A percentile compares a stretch with the other conserved stretches of the same genome.
phyloP scores from a whole-genome alignment of 192 early-diverging fungal genomes.

The Coemansia sp. region DNA sequence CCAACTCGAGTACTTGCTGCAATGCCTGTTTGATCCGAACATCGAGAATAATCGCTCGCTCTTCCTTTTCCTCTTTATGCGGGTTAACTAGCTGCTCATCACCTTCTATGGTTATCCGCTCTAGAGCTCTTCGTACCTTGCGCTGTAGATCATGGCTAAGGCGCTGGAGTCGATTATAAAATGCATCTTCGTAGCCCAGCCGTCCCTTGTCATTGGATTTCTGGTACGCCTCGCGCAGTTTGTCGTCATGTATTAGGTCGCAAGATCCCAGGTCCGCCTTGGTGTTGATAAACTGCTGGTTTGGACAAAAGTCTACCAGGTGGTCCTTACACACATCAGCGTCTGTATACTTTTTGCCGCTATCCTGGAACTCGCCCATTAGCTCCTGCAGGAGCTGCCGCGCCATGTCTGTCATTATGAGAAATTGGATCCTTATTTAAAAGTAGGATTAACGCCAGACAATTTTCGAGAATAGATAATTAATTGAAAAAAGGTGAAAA shows the following conservation, averaged over 20 bases:
- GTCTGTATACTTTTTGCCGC: conserved; percentile 47
- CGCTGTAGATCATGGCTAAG: conserved; percentile 73
- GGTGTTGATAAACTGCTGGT: conserved; percentile 84
- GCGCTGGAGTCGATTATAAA: conserved; percentile 67
- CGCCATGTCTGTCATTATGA: conserved; percentile 53
- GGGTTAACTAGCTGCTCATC: conserved; percentile 69
- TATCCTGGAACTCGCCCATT: conserved; percentile 53
- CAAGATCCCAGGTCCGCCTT: conserved; percentile 79
- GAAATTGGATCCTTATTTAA: not conserved
- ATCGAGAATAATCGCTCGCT: conserved; percentile 79
- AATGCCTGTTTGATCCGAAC: conserved; percentile 75
- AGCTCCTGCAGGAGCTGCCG: conserved; percentile 59
- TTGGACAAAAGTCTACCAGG: conserved; percentile 83
- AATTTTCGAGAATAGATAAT: not conserved
- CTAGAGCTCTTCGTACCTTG: conserved; percentile 71
- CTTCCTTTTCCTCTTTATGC: conserved; percentile 78
- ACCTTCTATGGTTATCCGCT: conserved; percentile 67
- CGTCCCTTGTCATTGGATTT: conserved; percentile 67
- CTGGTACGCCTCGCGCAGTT: conserved; percentile 64
- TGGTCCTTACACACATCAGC: conserved; percentile 73
- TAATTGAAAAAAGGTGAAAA: not conserved
- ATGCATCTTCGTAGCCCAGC: conserved; percentile 77
- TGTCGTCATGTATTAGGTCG: conserved; percentile 82
- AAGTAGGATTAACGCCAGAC: not conserved
- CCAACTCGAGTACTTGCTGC: conserved; percentile 70